Conservation (phyloP, 2,329 filamentous ascomycete species). For the Fusarium tricinctum region DNA sequence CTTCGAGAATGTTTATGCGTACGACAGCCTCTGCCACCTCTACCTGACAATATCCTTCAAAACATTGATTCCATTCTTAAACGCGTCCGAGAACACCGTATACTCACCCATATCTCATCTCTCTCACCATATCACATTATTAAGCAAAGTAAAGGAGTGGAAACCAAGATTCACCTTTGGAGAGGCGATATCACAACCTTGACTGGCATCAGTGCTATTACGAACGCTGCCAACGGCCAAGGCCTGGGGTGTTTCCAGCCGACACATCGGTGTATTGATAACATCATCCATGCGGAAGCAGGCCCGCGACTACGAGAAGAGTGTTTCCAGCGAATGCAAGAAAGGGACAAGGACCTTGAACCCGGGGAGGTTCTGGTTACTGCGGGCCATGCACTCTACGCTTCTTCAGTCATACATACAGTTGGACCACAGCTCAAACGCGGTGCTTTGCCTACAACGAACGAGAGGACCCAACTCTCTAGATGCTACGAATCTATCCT, state of each 20-base stretch:
- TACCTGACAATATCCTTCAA: slow-evolving; percentile 13
- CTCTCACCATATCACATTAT: neutral
- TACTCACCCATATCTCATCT: slow-evolving; percentile 6
- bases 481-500: slow-evolving; percentile 38
- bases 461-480: slow-evolving; percentile 6
- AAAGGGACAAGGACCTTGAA: neutral
- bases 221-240: slow-evolving; percentile 43
- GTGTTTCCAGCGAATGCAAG: slow-evolving; percentile 34
- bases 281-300: slow-evolving; percentile 42
- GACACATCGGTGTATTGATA: slow-evolving; percentile 45
- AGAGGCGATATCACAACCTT: slow-evolving; percentile 45
- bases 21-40: slow-evolving; percentile 23
- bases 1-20: slow-evolving; percentile 36
- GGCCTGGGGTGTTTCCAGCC: slow-evolving; percentile 46
- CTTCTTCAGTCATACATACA: slow-evolving; percentile 33
- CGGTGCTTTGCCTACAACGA: slow-evolving; percentile 2
- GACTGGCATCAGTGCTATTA: slow-evolving; percentile 33
- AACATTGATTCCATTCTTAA: slow-evolving; percentile 34
- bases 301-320: slow-evolving; percentile 40
- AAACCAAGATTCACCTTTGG: slow-evolving; percentile 27
- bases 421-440: slow-evolving; percentile 36
- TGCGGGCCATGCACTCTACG: slow-evolving; percentile 19
- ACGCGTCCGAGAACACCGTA: slow-evolving; percentile 10
- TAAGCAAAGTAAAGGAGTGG: fast-evolving
- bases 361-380: slow-evolving; percentile 37